Base-by-base conservation (phyloP, 2,329 filamentous ascomycete genomes). In the Botrytis galanthina region DNA sequence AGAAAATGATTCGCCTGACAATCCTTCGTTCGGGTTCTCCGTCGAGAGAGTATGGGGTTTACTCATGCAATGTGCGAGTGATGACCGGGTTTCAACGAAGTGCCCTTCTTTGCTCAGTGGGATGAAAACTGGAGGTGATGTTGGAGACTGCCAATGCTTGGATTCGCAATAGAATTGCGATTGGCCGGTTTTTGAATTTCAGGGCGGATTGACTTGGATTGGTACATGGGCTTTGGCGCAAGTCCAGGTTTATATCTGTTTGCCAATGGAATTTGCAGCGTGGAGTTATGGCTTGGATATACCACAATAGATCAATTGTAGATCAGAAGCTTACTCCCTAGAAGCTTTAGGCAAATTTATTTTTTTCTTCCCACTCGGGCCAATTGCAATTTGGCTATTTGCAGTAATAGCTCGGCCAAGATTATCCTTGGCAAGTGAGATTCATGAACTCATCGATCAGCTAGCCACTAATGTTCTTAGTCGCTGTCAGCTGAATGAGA, bases 21-120 rank as follows among this genome's bases (percentile, higher is more conserved):
- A 77, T 73, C 79, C 79, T 1, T 74, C 73, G n/a, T 80, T 80
- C 70, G 79, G 78, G 26, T 80, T 79, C 48, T 74, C 76, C 5
- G 71, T 80, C 39, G 79, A 80, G 66, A 74, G 79, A 48, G 61
- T 80, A 16, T 80, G 79, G 79, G 70, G 75, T 16, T 68, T 80
- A 51, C 61, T 80, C 18, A 74, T 80, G 74, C 79, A 80, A 72
- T 80, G 78, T 75, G 76, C 76, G 14, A 57, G 9, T 35, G 83
- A 88, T 74, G 95, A 92, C 0, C 90, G 93, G 77, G 92, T 96
- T 64, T 93, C 93, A 20, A 91, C 91, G 2, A 94, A 94, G 74
- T 93, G 93, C 20, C 92, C 95, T 75, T 94, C 94, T 78, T 84
- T 97, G 7, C 92, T 91, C 74, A 93, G 93, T 76, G 93, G 93